Conservation (phyloP, 2,329 filamentous ascomycete genomes). For the Fusarium haematococcum region DNA sequence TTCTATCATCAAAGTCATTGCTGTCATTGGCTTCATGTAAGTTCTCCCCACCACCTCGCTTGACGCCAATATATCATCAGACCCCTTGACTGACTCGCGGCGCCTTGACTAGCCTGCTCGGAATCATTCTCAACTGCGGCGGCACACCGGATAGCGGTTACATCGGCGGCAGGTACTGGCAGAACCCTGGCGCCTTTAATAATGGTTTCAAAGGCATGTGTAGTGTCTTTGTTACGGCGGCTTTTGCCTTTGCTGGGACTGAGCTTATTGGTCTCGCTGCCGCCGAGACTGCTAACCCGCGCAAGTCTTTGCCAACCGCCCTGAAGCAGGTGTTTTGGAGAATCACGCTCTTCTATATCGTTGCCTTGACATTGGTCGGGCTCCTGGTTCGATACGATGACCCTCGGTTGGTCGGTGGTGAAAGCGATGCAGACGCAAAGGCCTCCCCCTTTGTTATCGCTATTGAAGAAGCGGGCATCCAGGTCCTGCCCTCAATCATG, state of each 20-base stretch:
- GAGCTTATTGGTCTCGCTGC: constrained; percentile 82
- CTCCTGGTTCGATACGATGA: constrained; percentile 83
- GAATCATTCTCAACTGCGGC: constrained; percentile 86
- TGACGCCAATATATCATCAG: constrained; percentile 43
- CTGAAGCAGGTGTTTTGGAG: constrained; percentile 97
- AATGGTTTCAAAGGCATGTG: constrained; percentile 88
- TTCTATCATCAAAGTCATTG: constrained; percentile 85
- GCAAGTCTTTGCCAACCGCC: constrained; percentile 85
- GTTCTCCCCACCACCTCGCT: constrained; percentile 45
- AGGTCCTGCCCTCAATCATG: constrained; percentile 86
- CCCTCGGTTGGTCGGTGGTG: constrained; percentile 67
- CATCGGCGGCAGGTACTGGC: constrained; percentile 84
- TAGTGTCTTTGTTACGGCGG: constrained; percentile 80
- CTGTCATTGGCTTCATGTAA: constrained; percentile 89
- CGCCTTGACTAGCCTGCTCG: constrained; percentile 72
- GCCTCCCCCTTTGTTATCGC: constrained; percentile 95
- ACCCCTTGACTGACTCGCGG: constrained; percentile 21
- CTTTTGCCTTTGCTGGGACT: constrained; percentile 81
- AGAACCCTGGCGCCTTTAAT: constrained; percentile 83
- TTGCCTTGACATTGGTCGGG: constrained; percentile 83
- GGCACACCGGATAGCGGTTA: constrained; percentile 80
- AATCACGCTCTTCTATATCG: constrained; percentile 89
- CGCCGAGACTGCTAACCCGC: constrained; percentile 82
- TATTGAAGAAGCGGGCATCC: constrained; percentile 85
- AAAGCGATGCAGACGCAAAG: constrained; percentile 71